Evolutionary conservation across 768 basidiomycete genomes (phyloP).

Genomic region (Boletus fagicola): DNA sequence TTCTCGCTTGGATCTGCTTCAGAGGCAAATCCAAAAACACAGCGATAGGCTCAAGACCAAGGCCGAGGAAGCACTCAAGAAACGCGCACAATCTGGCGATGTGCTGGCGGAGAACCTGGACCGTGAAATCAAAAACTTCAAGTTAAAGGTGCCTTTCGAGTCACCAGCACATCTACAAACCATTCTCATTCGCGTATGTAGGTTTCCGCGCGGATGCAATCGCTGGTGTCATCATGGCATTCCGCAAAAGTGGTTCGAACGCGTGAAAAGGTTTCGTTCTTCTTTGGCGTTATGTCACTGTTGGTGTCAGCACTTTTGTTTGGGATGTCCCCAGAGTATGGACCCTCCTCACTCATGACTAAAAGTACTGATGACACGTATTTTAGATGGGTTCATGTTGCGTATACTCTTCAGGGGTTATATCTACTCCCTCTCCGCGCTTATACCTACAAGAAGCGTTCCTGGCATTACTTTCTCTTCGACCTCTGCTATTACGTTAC

Average conservation of each 20-base stretch:
- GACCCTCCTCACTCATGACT: constrained; percentile 2
- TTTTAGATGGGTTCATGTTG: constrained; percentile 79
- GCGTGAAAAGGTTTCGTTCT: constrained; percentile 85
- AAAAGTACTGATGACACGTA: constrained; percentile 10
- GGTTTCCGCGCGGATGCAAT: constrained; percentile 79
- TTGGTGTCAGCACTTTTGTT: constrained; percentile 83
- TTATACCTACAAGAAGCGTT: constrained; percentile 87
- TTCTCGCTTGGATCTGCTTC: constrained; percentile 78
- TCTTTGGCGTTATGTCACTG: constrained; percentile 90
- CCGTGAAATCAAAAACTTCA: constrained; percentile 82
- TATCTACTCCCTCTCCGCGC: constrained; percentile 81
- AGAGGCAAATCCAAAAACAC: constrained; percentile 84
- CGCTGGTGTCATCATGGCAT: constrained; percentile 84
- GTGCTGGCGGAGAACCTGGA: constrained; percentile 75
- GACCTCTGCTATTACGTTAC: constrained; percentile 93
- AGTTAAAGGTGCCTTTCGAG: constrained; percentile 62
- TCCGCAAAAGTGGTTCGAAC: constrained; percentile 85
- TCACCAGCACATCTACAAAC: neutral
- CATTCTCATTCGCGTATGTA: constrained; percentile 32
- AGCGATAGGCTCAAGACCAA: constrained; percentile 78
- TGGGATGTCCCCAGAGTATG: constrained; percentile 82
- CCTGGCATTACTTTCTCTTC: constrained; percentile 94
- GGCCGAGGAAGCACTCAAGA: constrained; percentile 80
- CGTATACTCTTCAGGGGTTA: constrained; percentile 75
- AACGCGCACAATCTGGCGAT: constrained; percentile 54